Base-by-base conservation (phyloP, 306 rosid genomes). In the Amphicarpaea edgeworthii region DNA sequence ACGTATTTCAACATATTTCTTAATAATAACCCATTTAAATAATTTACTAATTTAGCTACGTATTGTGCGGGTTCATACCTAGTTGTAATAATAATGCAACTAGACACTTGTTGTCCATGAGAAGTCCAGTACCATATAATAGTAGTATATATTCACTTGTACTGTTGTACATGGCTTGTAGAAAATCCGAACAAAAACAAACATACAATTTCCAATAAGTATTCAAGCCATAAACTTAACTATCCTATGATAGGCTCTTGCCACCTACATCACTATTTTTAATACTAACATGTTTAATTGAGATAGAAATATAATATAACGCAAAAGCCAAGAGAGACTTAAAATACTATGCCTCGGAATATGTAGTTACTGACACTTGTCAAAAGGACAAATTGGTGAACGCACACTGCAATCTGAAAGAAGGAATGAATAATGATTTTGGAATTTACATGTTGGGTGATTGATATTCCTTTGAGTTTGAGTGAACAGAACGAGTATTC, bases 401-500 rank as follows among this genome's bases (percentile, higher is more conserved):
- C 19, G 5, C 68, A 32, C 47, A 54, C 54, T 70, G 41, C 77
- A 42, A 9, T 66, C 72, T 53, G 64, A 63, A 50, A 47, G 80
- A 75, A 77, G 50, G 65, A 72, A 38, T 58, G 69, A 43, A 46
- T 8, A 43, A 46, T 8, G 47, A 64, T 19, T 17, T 49, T 26
- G 65, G 83, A 84, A 91, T 77, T 72, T 80, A 86, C 64, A 77
- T 40, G 69, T 68, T 70, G 5, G 69, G 76, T 14, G 82, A 55
- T 72, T n/a, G n/a, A n/a, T n/a, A n/a, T n/a, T 75, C 90, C 80
- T 70, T 77, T 76, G 85, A 47, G 26, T 70, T 77, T 76, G 85
- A 47, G 26, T 81, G 87, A 77, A 51, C 12, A 8, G 90, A 45
- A 34, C 90, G 92, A 79, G 91, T 24, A 82, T 86, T 77, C 66